These are phyloP conservation scores for Chytridiales sp. DNA, from an alignment of 371 early-diverging fungal genomes.

Conservation along the genomic window DNA sequence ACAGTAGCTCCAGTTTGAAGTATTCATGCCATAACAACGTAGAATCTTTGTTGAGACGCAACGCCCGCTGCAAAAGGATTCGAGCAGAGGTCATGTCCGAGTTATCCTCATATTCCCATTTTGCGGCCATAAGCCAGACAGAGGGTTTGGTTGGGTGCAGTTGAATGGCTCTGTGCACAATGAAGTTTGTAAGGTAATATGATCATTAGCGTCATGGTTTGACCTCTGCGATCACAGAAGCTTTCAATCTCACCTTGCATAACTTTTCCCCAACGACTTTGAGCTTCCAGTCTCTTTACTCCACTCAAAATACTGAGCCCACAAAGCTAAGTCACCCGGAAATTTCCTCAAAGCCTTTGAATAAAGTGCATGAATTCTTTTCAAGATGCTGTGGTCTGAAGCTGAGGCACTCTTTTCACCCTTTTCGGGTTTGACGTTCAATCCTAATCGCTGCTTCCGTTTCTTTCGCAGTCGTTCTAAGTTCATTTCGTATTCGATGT, in stretches of 20 bases:
- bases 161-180: slow-evolving; percentile 69
- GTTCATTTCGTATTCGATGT: slow-evolving; percentile 92
- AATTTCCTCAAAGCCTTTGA: slow-evolving; percentile 79
- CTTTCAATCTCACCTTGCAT: slow-evolving; percentile 69
- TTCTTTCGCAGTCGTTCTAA: slow-evolving; percentile 81
- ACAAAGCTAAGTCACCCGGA: slow-evolving; percentile 75
- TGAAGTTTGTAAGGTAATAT: slow-evolving; percentile 1
- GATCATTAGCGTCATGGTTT: slow-evolving; percentile 1
- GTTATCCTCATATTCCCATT: slow-evolving; percentile 84
- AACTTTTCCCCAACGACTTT: slow-evolving; percentile 70
- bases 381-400: slow-evolving; percentile 62
- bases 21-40: slow-evolving; percentile 86
- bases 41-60: slow-evolving; percentile 76
- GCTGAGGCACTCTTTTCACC: slow-evolving; percentile 32
- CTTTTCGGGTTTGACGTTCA: slow-evolving; percentile 27
- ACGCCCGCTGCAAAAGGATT: slow-evolving; percentile 79
- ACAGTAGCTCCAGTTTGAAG: slow-evolving; percentile 87
- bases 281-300: slow-evolving; percentile 57
- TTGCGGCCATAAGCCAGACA: slow-evolving; percentile 90
- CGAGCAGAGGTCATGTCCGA: slow-evolving; percentile 79
- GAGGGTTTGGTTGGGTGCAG: slow-evolving; percentile 75
- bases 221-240: slow-evolving; percentile 4
- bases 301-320: slow-evolving; percentile 90
- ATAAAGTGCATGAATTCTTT: slow-evolving; percentile 75
- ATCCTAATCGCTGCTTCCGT: slow-evolving; percentile 68